A percentile compares a stretch with the other conserved stretches of the same genome.
These are phyloP conservation scores for Byssothecium circinans DNA, from an alignment of 2,329 filamentous ascomycete species.

Conservation along the genomic window DNA sequence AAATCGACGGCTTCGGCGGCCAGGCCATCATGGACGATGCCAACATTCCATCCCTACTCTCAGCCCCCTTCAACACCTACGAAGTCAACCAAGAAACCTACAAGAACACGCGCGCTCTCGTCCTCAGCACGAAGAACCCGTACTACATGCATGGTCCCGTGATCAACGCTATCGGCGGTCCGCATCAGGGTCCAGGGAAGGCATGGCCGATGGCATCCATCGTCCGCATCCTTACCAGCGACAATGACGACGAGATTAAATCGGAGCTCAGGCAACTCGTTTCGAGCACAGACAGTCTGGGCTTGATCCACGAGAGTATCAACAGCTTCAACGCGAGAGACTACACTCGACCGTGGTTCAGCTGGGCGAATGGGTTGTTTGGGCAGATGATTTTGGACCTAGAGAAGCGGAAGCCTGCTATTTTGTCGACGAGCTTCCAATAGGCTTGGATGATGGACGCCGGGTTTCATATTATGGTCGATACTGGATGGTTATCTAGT, in stretches of 20 bases:
- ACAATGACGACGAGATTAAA: constrained; percentile 51
- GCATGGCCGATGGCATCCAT: constrained; percentile 58
- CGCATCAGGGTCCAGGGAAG: constrained; percentile 50
- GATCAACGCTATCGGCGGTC: constrained; percentile 52
- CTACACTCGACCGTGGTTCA: constrained; percentile 56
- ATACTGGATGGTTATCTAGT: not conserved
- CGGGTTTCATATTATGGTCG: no score
- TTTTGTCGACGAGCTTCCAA: constrained; percentile 50
- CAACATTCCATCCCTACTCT: constrained; percentile 68
- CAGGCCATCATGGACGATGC: constrained; percentile 71
- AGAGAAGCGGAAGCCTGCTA: constrained; percentile 46
- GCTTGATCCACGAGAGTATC: constrained; percentile 56
- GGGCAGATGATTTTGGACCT: constrained; percentile 54
- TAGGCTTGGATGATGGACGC: no score
- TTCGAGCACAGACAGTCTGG: constrained; percentile 51
- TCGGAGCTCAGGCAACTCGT: constrained; percentile 50
- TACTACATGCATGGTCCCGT: constrained; percentile 55
- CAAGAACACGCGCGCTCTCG: constrained; percentile 48
- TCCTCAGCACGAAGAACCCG: constrained; percentile 51
- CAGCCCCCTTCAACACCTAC: constrained; percentile 66
- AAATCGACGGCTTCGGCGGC: constrained; percentile 51
- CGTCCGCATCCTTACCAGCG: constrained; percentile 53
- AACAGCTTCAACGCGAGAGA: constrained; percentile 50
- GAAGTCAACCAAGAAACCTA: constrained; percentile 48
- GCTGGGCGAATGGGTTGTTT: constrained; percentile 56